Evolutionary conservation across 2,329 filamentous ascomycete genomes (phyloP).

Genomic region (Hymenoscyphus scutula): DNA sequence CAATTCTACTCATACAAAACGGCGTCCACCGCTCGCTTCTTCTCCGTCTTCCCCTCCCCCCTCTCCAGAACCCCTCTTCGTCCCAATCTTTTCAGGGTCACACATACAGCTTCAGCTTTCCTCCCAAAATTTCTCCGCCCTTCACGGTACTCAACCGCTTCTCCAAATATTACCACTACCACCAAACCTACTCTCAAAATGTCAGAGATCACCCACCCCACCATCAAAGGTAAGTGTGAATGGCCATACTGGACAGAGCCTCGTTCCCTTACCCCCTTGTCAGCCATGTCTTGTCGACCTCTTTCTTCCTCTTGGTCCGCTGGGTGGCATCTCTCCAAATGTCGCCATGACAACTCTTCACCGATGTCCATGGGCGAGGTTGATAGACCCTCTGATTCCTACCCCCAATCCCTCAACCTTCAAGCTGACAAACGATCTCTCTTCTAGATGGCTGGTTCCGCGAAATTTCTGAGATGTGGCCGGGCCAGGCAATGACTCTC

Average conservation of each 20-base stretch:
- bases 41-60: background rate
- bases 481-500: conserved; percentile 96
- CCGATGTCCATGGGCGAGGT: background rate
- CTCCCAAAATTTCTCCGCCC: background rate
- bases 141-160: background rate
- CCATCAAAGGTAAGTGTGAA: conserved; percentile 53
- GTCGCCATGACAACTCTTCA: background rate
- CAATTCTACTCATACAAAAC: background rate
- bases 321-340: background rate
- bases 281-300: background rate
- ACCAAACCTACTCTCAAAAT: conserved; percentile 35
- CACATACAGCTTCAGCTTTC: background rate
- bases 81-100: background rate
- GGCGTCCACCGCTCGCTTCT: background rate
- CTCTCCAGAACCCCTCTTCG: background rate
- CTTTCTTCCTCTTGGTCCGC: conserved; percentile 2
- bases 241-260: background rate
- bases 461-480: conserved; percentile 99
- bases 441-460: conserved; percentile 97
- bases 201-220: conserved; percentile 55
- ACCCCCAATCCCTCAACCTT: conserved; percentile 7
- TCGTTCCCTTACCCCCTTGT: conserved; percentile 1
- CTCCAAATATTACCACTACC: background rate
- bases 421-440: conserved; percentile 20
- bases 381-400: conserved; percentile 1